Percentiles rank a stretch among this genome's conserved stretches.
These are phyloP conservation scores for Phytophthora idaei DNA, from an alignment of 352 stramenopile genomes.

Conservation along the genomic window DNA sequence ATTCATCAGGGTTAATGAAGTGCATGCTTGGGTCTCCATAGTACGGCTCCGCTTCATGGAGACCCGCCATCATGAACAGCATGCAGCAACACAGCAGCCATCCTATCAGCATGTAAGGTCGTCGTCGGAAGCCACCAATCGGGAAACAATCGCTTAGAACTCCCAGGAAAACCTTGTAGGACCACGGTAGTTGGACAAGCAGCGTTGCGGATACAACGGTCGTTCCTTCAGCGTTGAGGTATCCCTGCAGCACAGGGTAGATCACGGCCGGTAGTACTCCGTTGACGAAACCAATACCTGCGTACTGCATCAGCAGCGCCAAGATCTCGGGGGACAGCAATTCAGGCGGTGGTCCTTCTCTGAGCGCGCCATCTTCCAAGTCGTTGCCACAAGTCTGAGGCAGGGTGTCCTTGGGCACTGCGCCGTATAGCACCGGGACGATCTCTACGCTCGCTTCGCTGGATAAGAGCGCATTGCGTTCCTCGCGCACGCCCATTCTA, in stretches of 20 bases:
- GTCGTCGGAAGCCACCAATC: conserved; percentile 57
- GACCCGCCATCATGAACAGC: conserved; percentile 52
- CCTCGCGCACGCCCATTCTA: conserved; percentile 23
- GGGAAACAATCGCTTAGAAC: conserved; percentile 69
- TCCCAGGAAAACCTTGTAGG: conserved; percentile 64
- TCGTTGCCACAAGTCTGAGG: background rate
- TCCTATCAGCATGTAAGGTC: conserved; percentile 64
- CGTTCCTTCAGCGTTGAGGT: conserved; percentile 63
- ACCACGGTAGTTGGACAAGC: conserved; percentile 63
- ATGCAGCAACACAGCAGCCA: conserved; percentile 57
- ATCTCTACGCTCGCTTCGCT: conserved; percentile 8
- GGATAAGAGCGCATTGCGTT: conserved; percentile 21
- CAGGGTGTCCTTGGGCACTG: background rate
- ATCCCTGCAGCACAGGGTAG: conserved; percentile 64
- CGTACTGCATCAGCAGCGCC: conserved; percentile 57
- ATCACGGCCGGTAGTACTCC: conserved; percentile 53
- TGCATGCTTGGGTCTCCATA: conserved; percentile 45
- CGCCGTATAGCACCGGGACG: conserved; percentile 14
- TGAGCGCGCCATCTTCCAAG: conserved; percentile 40
- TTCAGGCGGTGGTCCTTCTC: conserved; percentile 33
- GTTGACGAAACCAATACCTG: conserved; percentile 54
- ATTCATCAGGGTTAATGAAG: conserved; percentile 37
- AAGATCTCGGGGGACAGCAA: conserved; percentile 43
- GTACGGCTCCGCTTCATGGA: conserved; percentile 51
- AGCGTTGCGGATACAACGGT: conserved; percentile 53